Conservation (phyloP, 768 basidiomycete genomes). For the Tylopilus sp. region DNA sequence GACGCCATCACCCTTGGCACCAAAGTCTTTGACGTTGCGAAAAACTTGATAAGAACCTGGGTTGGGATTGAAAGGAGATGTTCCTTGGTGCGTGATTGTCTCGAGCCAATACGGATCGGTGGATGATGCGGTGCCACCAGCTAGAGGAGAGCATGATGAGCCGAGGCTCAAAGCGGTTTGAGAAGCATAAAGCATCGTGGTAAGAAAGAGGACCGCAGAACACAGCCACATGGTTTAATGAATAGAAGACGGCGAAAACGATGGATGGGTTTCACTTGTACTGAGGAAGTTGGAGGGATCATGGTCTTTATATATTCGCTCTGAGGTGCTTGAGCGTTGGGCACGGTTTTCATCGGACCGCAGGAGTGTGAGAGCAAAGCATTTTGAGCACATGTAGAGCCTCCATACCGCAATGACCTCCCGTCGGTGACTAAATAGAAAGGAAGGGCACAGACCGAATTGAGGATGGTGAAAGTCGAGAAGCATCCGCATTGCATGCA, state of each 20-base stretch:
- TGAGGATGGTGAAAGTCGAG: background rate
- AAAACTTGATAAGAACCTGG: constrained; percentile 60
- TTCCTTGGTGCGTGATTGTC: constrained; percentile 67
- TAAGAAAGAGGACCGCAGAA: constrained; percentile 7
- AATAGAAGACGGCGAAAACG: background rate
- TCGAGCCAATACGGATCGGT: constrained; percentile 62
- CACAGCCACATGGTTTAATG: constrained; percentile 7
- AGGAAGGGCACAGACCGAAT: background rate
- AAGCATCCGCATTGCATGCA: constrained; percentile 1
- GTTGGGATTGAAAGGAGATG: constrained; percentile 59
- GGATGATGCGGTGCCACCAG: constrained; percentile 43
- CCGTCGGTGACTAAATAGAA: background rate
- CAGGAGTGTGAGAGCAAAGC: constrained; percentile 1
- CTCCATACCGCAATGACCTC: background rate
- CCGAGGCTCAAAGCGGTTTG: constrained; percentile 34
- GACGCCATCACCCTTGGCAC: constrained; percentile 58
- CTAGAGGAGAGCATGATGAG: constrained; percentile 46
- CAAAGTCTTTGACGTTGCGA: constrained; percentile 66
- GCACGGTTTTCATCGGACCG: background rate
- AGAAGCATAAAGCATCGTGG: constrained; percentile 4
- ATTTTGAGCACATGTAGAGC: background rate
- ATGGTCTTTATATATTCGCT: constrained; percentile 14
- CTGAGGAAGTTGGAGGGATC: background rate
- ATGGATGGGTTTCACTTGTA: background rate
- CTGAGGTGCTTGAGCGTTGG: background rate